A percentile compares a stretch with the other conserved stretches of the same genome.
Evolutionary conservation across 192 early-diverging fungal genomes (phyloP).

Genomic region (Funneliformis mosseae): DNA sequence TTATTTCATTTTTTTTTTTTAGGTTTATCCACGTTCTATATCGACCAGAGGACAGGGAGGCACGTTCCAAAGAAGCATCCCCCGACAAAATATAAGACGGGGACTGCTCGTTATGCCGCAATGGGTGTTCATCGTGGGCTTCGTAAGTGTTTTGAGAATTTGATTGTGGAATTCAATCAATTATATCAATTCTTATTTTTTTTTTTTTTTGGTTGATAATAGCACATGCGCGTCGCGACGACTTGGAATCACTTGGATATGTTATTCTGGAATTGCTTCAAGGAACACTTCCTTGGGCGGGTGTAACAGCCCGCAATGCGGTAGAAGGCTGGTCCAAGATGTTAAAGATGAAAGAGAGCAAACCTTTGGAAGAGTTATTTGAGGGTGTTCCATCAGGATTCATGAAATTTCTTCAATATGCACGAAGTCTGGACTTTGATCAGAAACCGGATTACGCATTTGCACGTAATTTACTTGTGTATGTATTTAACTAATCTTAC

Average conservation of each 20-base stretch:
- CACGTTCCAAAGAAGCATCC: conserved; percentile 47
- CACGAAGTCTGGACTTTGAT: conserved; percentile 69
- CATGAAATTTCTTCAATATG: conserved; percentile 68
- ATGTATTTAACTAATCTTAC: conserved; percentile 4
- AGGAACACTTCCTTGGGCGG: conserved; percentile 83
- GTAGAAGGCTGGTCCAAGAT: conserved; percentile 88
- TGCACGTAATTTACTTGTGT: conserved; percentile 46
- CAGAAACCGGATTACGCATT: conserved; percentile 83
- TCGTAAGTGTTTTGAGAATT: conserved; percentile 45
- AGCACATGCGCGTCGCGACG: conserved; percentile 84
- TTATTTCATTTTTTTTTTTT: neutral
- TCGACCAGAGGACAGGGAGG: conserved; percentile 44
- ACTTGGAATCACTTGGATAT: conserved; percentile 83
- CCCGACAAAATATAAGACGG: conserved; percentile 53
- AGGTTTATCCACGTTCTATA: conserved; percentile 44
- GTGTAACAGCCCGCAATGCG: conserved; percentile 78
- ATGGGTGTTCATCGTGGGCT: conserved; percentile 84
- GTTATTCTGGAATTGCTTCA: conserved; percentile 78
- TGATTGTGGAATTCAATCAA: neutral
- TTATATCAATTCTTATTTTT: neutral
- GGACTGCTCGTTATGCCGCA: conserved; percentile 85
- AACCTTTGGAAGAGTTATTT: conserved; percentile 74
- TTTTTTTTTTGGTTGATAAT: too few relatives aligned
- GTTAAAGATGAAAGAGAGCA: conserved; percentile 79
- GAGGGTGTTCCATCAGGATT: conserved; percentile 75